phyloP scores from a whole-genome alignment of 352 stramenopile species.

The Globisporangium polare region DNA sequence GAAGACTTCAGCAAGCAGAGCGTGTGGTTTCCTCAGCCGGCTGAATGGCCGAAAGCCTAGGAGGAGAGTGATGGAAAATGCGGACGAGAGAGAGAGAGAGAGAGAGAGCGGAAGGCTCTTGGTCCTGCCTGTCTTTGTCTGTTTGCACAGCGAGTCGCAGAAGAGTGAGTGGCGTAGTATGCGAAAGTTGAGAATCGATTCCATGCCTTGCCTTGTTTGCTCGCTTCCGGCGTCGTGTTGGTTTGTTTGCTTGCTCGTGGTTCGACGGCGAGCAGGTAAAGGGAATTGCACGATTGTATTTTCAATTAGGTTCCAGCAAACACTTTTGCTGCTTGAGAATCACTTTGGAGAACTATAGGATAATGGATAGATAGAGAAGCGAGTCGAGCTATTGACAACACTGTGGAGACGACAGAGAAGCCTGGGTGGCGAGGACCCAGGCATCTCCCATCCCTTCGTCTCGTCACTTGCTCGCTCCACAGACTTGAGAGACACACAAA shows the following conservation, averaged over 20 bases:
- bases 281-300: neutral
- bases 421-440: neutral
- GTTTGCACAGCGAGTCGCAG: neutral
- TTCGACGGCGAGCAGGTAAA: neutral
- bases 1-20: neutral
- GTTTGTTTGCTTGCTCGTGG: no score
- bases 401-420: neutral
- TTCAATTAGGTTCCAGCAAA: neutral
- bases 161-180: no score
- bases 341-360: neutral
- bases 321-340: neutral
- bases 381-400: no score
- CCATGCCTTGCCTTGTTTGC: no score
- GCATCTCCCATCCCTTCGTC: neutral
- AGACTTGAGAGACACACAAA: neutral
- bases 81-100: neutral
- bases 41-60: neutral
- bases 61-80: neutral
- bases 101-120: neutral
- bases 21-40: neutral
- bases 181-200: no score
- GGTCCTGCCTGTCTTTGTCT: neutral
- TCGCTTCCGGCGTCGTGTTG: no score
- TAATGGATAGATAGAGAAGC: neutral
- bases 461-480: neutral